Evolutionary conservation across 768 basidiomycete species (phyloP).

Genomic region (Strobilomyces confusus): DNA sequence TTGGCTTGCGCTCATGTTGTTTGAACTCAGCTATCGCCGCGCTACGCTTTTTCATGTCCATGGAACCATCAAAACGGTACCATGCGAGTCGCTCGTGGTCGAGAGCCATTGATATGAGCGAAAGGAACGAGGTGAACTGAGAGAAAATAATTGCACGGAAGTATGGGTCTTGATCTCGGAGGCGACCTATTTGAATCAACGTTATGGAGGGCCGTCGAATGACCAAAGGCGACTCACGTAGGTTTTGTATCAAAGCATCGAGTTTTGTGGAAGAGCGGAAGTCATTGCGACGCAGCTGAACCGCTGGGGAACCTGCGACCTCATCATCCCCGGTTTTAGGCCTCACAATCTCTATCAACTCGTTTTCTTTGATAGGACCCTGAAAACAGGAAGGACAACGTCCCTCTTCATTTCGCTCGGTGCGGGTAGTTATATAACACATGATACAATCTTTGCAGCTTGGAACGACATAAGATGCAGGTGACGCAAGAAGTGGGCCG

Average conservation of each 20-base stretch:
- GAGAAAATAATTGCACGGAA: slow-evolving; percentile 88
- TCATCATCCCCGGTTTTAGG: slow-evolving; percentile 19
- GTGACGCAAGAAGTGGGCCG: background rate
- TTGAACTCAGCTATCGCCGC: slow-evolving; percentile 78
- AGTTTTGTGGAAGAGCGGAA: slow-evolving; percentile 91
- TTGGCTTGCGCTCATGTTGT: slow-evolving; percentile 60
- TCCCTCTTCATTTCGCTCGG: slow-evolving; percentile 65
- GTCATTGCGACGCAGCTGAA: slow-evolving; percentile 72
- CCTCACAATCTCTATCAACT: slow-evolving; percentile 61
- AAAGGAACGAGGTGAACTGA: slow-evolving; percentile 85
- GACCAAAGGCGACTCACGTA: slow-evolving; percentile 45
- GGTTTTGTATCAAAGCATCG: slow-evolving; percentile 70
- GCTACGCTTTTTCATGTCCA: slow-evolving; percentile 80
- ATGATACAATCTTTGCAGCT: slow-evolving; percentile 92
- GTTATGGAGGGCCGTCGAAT: background rate
- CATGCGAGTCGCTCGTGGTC: slow-evolving; percentile 65
- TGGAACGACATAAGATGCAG: slow-evolving; percentile 4
- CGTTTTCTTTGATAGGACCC: slow-evolving; percentile 63
- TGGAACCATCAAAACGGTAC: slow-evolving; percentile 87
- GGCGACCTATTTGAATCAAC: slow-evolving; percentile 40
- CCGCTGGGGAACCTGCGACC: slow-evolving; percentile 32
- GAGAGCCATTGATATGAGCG: slow-evolving; percentile 70
- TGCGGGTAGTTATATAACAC: slow-evolving; percentile 62
- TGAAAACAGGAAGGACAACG: slow-evolving; percentile 76
- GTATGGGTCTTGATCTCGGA: slow-evolving; percentile 66